Base-by-base conservation (phyloP, 352 stramenopile species). In the Phytophthora rubi region DNA sequence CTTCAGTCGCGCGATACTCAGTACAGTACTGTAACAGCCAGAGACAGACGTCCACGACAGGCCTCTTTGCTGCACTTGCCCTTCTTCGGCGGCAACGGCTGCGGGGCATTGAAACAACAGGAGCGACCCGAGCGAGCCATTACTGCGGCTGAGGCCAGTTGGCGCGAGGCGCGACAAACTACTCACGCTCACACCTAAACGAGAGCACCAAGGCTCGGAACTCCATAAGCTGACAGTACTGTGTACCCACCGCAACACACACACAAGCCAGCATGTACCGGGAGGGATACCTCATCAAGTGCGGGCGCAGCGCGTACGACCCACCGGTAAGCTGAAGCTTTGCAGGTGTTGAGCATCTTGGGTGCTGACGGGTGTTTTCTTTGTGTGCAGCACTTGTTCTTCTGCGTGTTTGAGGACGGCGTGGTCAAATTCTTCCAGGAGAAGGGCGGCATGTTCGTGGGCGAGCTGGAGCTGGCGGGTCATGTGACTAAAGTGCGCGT, bases 201-300 rank as follows among this genome's bases (percentile, higher is more conserved):
- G 21, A 44, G 23, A 23, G 12, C 30, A 15, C 13, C 52, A 2
- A 42, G 45, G 56, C 51, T 52, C 35, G 62, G 62, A 60, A 58
- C 28, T 47, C 26, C 2, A 30, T 30, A 30, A 30, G 26, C 26
- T 30, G 26, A 30, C 26, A 30, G 26, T 30, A 6, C 26, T 30
- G 26, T 30, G 26, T 30, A 30, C 35, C 15, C 35, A 42, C 10
- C 35, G 35, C 35, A 42, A 42, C 35, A 42, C 35, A 30, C 26
- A n/a, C n/a, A 21, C 48, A 12, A 47, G 6, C 18, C 39, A 64
- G 9, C 54, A 94, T 94, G 86, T 94, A 94, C 68, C 79, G 86
- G 65, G 86, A 94, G 66, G 86, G 86, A 59, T 94, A 91, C 54
- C 74, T 94, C 59, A 75, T 93, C 67, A 86, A 88, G 66, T 91